Conservation (phyloP, 2,329 filamentous ascomycete genomes). For the Trichoderma koningii region DNA sequence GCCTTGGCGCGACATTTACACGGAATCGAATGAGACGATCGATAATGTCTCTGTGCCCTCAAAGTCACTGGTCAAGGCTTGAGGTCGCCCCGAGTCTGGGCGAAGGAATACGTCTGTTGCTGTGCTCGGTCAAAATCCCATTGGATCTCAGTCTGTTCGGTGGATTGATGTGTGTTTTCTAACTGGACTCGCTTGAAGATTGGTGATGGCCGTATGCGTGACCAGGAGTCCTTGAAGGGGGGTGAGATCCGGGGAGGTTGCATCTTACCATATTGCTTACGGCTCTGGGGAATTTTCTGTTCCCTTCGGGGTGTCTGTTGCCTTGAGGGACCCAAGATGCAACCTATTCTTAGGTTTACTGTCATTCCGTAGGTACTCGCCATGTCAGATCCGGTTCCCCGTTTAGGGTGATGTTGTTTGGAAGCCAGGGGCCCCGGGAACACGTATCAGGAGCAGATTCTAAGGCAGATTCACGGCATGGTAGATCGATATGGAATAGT, state of each 20-base stretch:
- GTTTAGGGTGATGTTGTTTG: too few relatives aligned
- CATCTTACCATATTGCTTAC: background rate
- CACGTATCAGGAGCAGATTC: background rate
- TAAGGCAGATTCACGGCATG: background rate
- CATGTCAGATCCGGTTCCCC: too few relatives aligned
- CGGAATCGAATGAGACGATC: background rate
- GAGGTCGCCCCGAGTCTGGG: too few relatives aligned
- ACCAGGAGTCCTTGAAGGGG: background rate
- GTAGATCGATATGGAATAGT: constrained; percentile 1
- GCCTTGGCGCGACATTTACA: constrained; percentile 10
- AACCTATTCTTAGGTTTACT: background rate
- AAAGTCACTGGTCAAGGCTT: too few relatives aligned
- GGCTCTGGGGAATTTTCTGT: background rate
- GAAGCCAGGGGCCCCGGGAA: background rate
- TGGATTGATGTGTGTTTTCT: background rate
- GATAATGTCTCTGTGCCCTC: constrained; percentile 1
- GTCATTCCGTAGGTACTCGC: too few relatives aligned
- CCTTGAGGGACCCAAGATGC: background rate
- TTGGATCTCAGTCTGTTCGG: background rate
- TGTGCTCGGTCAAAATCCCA: too few relatives aligned
- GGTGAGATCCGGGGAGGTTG: background rate
- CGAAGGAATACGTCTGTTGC: too few relatives aligned
- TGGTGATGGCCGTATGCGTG: background rate
- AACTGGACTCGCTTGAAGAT: background rate
- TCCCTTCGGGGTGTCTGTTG: background rate